Conservation (phyloP, 768 basidiomycete genomes). For the Agaricus blazei region DNA sequence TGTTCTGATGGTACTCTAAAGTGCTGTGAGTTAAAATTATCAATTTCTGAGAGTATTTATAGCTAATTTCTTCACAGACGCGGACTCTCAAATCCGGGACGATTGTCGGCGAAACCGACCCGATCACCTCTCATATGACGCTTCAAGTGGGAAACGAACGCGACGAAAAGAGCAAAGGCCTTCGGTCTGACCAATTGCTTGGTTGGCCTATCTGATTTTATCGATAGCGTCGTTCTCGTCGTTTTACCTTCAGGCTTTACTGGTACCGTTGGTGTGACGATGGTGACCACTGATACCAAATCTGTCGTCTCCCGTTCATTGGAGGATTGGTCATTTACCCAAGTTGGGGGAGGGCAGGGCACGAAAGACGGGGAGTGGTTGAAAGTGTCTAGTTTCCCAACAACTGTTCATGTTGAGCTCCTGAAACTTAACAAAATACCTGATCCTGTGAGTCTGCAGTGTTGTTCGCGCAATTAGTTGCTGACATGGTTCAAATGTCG, state of each 20-base stretch:
- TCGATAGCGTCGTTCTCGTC: not conserved
- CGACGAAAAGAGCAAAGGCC: not conserved
- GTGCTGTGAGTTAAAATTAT: too few species aligned
- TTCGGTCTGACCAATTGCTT: not conserved
- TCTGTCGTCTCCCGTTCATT: conserved; percentile 18
- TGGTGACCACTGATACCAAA: not conserved
- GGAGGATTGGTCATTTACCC: conserved; percentile 62
- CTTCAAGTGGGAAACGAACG: not conserved
- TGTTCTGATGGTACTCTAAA: too few species aligned
- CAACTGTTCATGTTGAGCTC: conserved; percentile 84
- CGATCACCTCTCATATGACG: too few species aligned
- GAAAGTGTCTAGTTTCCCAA: conserved; percentile 62
- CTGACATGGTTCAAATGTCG: not conserved
- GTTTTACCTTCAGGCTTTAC: not conserved
- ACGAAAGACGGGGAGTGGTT: conserved; percentile 67
- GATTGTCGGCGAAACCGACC: too few species aligned
- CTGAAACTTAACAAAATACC: conserved; percentile 68
- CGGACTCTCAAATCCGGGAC: too few species aligned
- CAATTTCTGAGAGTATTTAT: too few species aligned
- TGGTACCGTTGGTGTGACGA: not conserved
- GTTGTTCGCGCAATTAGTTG: not conserved
- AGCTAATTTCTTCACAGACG: too few species aligned
- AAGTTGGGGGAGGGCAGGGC: conserved; percentile 55
- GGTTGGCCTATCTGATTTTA: not conserved
- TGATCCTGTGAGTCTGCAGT: conserved; percentile 58